Evolutionary conservation across 2,329 filamentous ascomycete species (phyloP), one percentile per base, ranked within the genome.

Genomic region (Trichophyton rubrum): DNA sequence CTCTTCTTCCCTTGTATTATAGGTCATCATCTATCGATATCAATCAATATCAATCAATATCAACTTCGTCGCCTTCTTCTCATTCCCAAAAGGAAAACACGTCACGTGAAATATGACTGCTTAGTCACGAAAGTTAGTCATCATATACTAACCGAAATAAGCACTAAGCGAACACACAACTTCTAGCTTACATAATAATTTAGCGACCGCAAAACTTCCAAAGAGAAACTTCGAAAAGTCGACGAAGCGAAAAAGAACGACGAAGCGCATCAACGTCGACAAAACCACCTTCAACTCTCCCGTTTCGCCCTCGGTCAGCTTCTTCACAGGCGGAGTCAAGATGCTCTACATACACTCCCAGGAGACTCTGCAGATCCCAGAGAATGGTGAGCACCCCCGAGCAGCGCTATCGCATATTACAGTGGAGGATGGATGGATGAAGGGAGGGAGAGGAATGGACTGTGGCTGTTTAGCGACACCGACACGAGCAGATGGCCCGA

Each of bases 321-420:
- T 69, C 68, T 66, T 69, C 68, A 70, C 68, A 71, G 69, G 72
- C 69, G 68, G 74, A 74, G 74, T 81, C 88, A 96, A 89, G 82
- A 97, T 97, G 93, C 95, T 89, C 85, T 97, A 96, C 89, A 96
- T 99, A 83, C 90, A 96, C 85, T 95, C 90, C 76, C 84, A 92
- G 82, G 92, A 99, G 86, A 83, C 85, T 81, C 84, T 99, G 82
- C 85, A 86, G 75, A 90, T 99, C 80, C 93, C 95, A 75, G 90
- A 96, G 79, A 89, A 91, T 83, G 90, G 90, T 96, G 86, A 81
- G 89, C 88, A 69, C 68, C 68, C 20, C 11, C 17, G 55, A 38
- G n/a, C 43, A 33, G 30, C 27, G 27, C 51, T 40, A 38, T 38
- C 33, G 33, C 33, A 38, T 38, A 38, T 38, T 38, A 38, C 33